Evolutionary conservation across 257 asterid species (phyloP).

Genomic region (Gynochthodes officinalis): DNA sequence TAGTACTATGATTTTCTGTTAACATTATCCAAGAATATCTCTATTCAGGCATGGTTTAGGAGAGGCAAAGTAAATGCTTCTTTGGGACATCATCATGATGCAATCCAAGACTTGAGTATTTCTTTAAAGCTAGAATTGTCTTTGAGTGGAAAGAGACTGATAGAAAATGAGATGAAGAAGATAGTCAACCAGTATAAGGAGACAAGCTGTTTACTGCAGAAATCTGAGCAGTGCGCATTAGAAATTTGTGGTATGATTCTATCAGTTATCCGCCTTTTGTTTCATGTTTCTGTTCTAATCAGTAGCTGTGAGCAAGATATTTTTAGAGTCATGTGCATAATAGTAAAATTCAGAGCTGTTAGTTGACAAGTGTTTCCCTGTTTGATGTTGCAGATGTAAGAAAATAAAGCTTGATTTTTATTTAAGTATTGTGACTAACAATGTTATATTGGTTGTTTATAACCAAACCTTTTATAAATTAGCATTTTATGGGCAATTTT

Average conservation of each 20-base stretch:
- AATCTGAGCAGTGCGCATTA: slow-evolving; percentile 32
- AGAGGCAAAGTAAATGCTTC: slow-evolving; percentile 83
- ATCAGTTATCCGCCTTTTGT: not conserved
- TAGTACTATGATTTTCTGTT: slow-evolving; percentile 10
- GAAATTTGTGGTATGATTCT: slow-evolving; percentile 29
- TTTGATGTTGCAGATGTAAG: not conserved
- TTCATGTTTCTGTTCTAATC: slow-evolving; percentile 6
- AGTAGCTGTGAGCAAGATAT: not conserved
- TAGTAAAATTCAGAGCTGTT: not conserved
- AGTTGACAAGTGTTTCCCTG: not conserved
- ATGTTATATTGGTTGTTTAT: not conserved
- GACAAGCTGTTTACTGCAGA: slow-evolving; percentile 28
- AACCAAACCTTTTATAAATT: not conserved
- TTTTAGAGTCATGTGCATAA: not conserved
- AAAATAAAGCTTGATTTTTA: not conserved
- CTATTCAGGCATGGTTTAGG: slow-evolving; percentile 83
- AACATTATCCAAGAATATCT: slow-evolving; percentile 19
- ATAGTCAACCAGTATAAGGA: slow-evolving; percentile 33
- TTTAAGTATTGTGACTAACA: not conserved
- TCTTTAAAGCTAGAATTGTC: slow-evolving; percentile 62
- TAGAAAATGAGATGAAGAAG: slow-evolving; percentile 52
- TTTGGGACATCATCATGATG: slow-evolving; percentile 61
- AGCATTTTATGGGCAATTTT: not conserved
- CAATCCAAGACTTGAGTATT: slow-evolving; percentile 57
- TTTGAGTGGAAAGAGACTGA: slow-evolving; percentile 68